Base-by-base conservation (phyloP, 2,329 filamentous ascomycete genomes). In the Exophiala alcalophila region DNA sequence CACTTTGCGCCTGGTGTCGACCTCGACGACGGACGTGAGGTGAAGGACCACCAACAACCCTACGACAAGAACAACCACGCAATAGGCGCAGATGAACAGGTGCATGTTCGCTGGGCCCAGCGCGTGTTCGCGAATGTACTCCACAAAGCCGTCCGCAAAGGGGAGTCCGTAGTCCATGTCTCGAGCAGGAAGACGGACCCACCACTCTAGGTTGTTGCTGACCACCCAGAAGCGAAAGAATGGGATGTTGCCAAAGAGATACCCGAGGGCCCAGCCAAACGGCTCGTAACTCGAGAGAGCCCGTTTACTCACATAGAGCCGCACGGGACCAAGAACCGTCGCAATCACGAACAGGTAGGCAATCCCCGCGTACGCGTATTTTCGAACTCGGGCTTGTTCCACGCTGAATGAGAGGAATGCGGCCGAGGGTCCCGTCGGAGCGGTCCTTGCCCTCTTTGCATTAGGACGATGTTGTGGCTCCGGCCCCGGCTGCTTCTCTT, bases 1-100 rank as follows among this genome's bases (percentile, higher is more conserved):
- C 16, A 97, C 86, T 65, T 98, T 98, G 36, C 92, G 81, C 35
- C 92, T 80, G 1, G 92, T 98, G 66, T 98, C 92, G 32, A 98
- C 91, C 65, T 96, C 90, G 54, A 86, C 90, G 35, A 86, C 71
- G 3, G 80, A 72, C 27, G 84, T 86, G 25, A 94, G 76, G 28
- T 75, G 78, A 38, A 92, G 78, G 5, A 96, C 86, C 3, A 86
- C 72, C 7, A 80, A 67, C 24, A 97, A 73, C 1, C 91, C 92
- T 1, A 80, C 61, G 11, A 77, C 61, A 11, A 97, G 75, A 40
- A 94, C 79, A 3, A 65, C 54, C 1, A 82, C 53, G 72, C 84
- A 97, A 70, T 95, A 95, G 3, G 65, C 77, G 41, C 77, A 77
- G 12, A 97, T 70, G 3, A 85, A 57, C 1, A 97, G 78, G n/a